A percentile compares a stretch with the other conserved stretches of the same genome.
Conservation (phyloP, 2,329 filamentous ascomycete species). For the Ophiocordyceps camponoti-leonardi region DNA sequence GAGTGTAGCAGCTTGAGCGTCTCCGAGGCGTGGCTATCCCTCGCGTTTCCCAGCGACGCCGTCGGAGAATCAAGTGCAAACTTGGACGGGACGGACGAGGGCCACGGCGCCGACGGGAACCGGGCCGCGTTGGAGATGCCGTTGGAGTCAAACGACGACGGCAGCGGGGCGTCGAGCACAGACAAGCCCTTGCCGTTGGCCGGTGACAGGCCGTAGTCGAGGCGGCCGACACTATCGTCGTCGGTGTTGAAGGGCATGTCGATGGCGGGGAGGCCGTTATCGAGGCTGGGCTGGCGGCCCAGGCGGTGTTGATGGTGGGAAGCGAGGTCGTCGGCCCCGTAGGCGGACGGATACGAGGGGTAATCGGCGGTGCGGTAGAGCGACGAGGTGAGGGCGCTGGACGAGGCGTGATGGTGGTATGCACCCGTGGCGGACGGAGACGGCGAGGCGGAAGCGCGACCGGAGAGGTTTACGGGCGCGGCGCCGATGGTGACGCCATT, state of each 20-base stretch:
- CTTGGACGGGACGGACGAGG: slow-evolving; percentile 80
- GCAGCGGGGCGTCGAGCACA: slow-evolving; percentile 82
- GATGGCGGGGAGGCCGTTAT: slow-evolving; percentile 38
- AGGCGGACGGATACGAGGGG: slow-evolving; percentile 20
- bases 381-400: slow-evolving; percentile 46
- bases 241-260: slow-evolving; percentile 43
- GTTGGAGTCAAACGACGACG: slow-evolving; percentile 91
- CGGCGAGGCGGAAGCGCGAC: slow-evolving; percentile 36
- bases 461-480: slow-evolving; percentile 41
- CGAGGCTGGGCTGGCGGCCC: slow-evolving; percentile 32
- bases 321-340: slow-evolving; percentile 20
- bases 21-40: slow-evolving; percentile 43
- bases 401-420: slow-evolving; percentile 32
- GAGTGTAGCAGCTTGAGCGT: slow-evolving; percentile 46
- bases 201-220: slow-evolving; percentile 65
- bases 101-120: slow-evolving; percentile 62
- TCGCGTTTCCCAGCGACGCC: slow-evolving; percentile 48
- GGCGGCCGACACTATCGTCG: slow-evolving; percentile 26
- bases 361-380: slow-evolving; percentile 25
- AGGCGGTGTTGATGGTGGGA: slow-evolving; percentile 16
- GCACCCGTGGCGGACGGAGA: slow-evolving; percentile 15
- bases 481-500: slow-evolving; percentile 48
- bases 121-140: slow-evolving; percentile 83
- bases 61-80: slow-evolving; percentile 81
- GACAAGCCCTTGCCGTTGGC: slow-evolving; percentile 55